These are phyloP conservation scores for Papiliotrema terrestris DNA, from an alignment of 1,284 basidiomycete species.

Conservation along the genomic window DNA sequence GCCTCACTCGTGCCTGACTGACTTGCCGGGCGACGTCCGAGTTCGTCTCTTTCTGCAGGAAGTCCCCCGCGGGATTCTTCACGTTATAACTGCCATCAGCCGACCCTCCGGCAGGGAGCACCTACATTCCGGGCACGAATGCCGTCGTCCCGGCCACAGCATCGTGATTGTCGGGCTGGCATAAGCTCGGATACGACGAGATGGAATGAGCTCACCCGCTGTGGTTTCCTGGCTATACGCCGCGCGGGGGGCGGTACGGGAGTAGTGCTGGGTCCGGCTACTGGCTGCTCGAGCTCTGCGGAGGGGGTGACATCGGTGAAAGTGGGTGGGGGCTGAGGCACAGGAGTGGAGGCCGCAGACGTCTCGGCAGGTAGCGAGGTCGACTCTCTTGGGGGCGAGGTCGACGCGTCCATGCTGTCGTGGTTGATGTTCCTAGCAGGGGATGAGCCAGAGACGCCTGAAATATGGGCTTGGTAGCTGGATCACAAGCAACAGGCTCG, in stretches of 20 bases:
- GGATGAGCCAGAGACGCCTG: not conserved
- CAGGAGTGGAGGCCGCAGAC: no score
- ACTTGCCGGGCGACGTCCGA: slow-evolving; percentile 37
- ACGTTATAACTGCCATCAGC: slow-evolving; percentile 29
- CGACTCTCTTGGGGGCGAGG: not conserved
- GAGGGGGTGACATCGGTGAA: no score
- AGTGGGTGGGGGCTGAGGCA: no score
- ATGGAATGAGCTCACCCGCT: not conserved
- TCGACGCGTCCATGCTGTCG: not conserved
- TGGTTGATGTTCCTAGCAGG: no score
- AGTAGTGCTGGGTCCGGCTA: slow-evolving; percentile 7
- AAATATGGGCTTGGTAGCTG: not conserved
- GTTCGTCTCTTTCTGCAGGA: slow-evolving; percentile 34
- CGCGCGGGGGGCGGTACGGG: not conserved
- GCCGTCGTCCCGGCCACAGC: slow-evolving; percentile 35
- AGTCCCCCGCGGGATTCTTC: slow-evolving; percentile 45
- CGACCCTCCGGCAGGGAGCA: not conserved
- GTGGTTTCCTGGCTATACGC: not conserved
- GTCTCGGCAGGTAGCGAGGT: no score
- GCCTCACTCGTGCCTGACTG: slow-evolving; percentile 22
- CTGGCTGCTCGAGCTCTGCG: not conserved
- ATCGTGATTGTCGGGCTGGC: slow-evolving; percentile 20
- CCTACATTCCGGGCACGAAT: slow-evolving; percentile 37
- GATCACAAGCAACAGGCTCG: no score
- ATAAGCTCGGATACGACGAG: not conserved